Evolutionary conservation across 2,329 filamentous ascomycete genomes (phyloP), one percentile per base, ranked within the genome.

Genomic region (Verticillium nonalfalfae): DNA sequence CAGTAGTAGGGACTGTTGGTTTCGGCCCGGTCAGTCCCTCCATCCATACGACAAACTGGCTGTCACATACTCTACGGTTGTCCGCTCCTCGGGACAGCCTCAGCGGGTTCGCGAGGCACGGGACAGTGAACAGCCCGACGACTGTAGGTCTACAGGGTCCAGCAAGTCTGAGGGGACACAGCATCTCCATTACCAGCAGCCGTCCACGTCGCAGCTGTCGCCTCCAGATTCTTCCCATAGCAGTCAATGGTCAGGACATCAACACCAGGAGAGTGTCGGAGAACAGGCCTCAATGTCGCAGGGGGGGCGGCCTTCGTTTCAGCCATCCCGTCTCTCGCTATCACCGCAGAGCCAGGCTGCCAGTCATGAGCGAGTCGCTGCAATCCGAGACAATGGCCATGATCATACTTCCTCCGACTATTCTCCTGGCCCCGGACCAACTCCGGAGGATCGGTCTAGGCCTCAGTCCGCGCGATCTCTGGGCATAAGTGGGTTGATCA

Each of bases 231-330:
- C n/a, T 33, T 34, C 33, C n/a, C 39, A 45, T 66, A 57, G 71
- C 68, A 72, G 79, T 85, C 84, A 80, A 87, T 87, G 85, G 82
- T 75, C 79, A 74, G 79, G 77, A 77, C 77, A 75, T 76, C 75
- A 74, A 74, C 78, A 76, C 76, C 75, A 76, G 72, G 76, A 75
- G 75, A 74, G 76, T 74, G 77, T 75, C 80, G 81, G 83, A 79
- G 82, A 84, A 76, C 79, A 80, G 81, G 77, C 77, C 78, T 81
- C 83, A 78, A 88, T 88, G 85, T 86, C 84, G 78, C 83, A 85
- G 79, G 81, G 79, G 78, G 81, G 79, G 70, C 74, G 80, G 80
- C 78, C 77, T 75, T 77, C 82, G 81, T 79, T 76, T 73, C 79
- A 83, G 79, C 75, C 78, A 73, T 82, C 82, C 75, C 81, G 77